Evolutionary conservation across 2,329 filamentous ascomycete species (phyloP), one percentile per base, ranked within the genome.

Genomic region (Dendryphion nanum): DNA sequence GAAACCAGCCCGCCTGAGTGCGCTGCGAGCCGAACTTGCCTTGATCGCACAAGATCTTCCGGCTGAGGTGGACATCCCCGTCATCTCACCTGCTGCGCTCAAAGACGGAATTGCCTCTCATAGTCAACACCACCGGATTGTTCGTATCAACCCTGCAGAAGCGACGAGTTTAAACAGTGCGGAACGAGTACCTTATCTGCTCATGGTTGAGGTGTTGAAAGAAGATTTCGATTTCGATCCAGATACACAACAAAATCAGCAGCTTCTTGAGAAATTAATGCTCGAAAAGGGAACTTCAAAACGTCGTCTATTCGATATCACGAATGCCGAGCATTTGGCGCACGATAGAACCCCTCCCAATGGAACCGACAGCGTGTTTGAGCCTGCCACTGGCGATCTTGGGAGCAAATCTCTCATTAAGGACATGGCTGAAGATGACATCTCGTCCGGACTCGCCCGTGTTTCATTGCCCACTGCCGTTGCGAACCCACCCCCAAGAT

Each of bases 191-290:
- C 87, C 87, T 1, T 93, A 89, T 64, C 67, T 93, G 34, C 74
- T 93, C 18, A 90, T 93, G 86, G 80, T 91, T 2, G 87, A 93
- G 59, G 82, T 93, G 16, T 68, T 93, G 33, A 74, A 83, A 17
- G 86, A 91, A 48, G 87, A 93, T 55, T 91, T 93, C 57, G 83
- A 83, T 21, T 93, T 93, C 53, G 83, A 91, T 51, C 85, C 86
- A 0, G 80, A 85, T 20, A 83, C 81, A 1, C 72, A 77, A 18
- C 83, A 88, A 46, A 93, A 93, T 51, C 76, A 85, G 55, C 74
- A 78, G 36, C 68, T 93, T 10, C 70, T 76, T 7, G 79, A 76
- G 15, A 83, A 72, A 35, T 73, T 79, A 51, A 79, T 89, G 61
- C 79, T 74, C 2, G 86, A 89, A 4, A 84, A 79, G 37, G 79